phyloP scores from a whole-genome alignment of 768 basidiomycete genomes.

The Boletus reticulatus region DNA sequence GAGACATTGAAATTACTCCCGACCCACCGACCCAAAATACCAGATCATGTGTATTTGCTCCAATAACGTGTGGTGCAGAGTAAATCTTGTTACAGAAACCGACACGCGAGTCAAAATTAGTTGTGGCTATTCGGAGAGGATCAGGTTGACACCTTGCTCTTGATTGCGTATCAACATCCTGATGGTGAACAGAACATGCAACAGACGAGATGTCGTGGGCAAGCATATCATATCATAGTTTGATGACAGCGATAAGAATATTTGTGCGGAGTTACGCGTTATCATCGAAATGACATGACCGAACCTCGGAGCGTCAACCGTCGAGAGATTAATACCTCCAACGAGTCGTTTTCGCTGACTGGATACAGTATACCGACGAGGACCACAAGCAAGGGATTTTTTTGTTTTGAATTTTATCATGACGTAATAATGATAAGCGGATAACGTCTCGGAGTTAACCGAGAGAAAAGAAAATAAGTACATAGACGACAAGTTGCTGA shows the following conservation, averaged over 20 bases:
- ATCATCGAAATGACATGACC: slow-evolving; percentile 1
- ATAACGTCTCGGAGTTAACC: slow-evolving; percentile 22
- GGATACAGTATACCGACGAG: no score
- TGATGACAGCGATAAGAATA: not conserved
- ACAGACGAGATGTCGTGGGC: not conserved
- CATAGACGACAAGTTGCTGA: not conserved
- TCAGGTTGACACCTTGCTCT: not conserved
- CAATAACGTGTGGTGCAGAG: no score
- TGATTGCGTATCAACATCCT: not conserved
- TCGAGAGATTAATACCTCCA: no score
- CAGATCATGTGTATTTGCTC: not conserved
- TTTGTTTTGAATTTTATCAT: not conserved
- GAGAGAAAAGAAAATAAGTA: slow-evolving; percentile 25
- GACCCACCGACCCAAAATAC: not conserved
- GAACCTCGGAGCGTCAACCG: not conserved
- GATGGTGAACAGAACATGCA: no score
- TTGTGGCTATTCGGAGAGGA: not conserved
- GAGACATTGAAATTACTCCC: not conserved
- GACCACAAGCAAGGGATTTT: not conserved
- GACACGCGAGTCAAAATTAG: not conserved
- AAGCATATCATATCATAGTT: no score
- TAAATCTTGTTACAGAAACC: no score
- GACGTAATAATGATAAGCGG: slow-evolving; percentile 16
- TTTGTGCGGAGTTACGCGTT: slow-evolving; percentile 12
- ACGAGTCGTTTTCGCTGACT: not conserved